Evolutionary conservation across 1,284 basidiomycete species (phyloP).

Genomic region (Rhodotorula mucilaginosa): DNA sequence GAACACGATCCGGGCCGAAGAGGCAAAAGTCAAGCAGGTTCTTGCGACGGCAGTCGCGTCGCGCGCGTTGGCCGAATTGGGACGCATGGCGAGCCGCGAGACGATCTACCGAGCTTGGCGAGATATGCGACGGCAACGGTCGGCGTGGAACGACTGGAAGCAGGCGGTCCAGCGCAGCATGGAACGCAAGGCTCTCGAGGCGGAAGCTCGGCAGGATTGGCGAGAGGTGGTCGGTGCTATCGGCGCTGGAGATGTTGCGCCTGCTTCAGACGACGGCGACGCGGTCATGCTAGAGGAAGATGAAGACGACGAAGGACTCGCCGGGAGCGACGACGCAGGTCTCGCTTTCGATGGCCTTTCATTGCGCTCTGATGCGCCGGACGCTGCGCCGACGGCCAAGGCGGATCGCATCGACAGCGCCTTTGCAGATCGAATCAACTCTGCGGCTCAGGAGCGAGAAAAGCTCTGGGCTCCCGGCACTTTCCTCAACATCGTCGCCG

Average conservation of each 20-base stretch:
- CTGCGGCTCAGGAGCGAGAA: slow-evolving; percentile 22
- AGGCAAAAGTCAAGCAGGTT: background rate
- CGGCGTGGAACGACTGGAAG: slow-evolving; percentile 4
- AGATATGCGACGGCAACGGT: background rate
- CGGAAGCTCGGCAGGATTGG: slow-evolving; percentile 7
- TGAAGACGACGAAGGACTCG: slow-evolving; percentile 7
- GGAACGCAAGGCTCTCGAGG: background rate
- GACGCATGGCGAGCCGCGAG: slow-evolving; percentile 5
- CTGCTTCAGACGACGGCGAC: background rate
- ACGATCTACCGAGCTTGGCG: background rate
- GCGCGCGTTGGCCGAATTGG: background rate
- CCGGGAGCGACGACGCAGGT: slow-evolving; percentile 10
- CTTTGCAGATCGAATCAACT: background rate
- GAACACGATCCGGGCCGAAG: background rate
- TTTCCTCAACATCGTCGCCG: slow-evolving; percentile 22
- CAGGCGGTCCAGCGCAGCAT: background rate
- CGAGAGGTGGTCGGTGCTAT: slow-evolving; percentile 15
- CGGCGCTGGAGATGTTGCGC: background rate
- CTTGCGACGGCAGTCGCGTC: background rate
- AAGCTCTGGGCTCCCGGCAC: slow-evolving; percentile 27
- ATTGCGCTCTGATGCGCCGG: background rate
- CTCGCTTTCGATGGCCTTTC: slow-evolving; percentile 15
- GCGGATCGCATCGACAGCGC: background rate
- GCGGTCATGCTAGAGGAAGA: background rate
- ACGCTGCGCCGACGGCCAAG: background rate